Base-by-base conservation (phyloP, 768 basidiomycete species). In the Tricholoma matsutake region DNA sequence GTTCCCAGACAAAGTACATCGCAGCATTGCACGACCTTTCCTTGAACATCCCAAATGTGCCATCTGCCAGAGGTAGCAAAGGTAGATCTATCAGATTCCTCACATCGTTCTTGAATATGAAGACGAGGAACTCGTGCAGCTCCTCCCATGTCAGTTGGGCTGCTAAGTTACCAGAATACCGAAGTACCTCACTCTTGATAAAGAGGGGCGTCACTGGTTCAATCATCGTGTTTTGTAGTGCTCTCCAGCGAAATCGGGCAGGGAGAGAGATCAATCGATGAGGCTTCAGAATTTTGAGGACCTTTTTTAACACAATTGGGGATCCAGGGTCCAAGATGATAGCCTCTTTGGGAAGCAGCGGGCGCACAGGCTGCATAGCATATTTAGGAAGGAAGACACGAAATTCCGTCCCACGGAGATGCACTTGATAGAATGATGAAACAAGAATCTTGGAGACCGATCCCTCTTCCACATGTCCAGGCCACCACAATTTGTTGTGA, bases 21-120 rank as follows among this genome's bases (percentile, higher is more conserved):
- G 22, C 54, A 0, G 57, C 53, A 13, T 62, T 57, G 32, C 58
- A 59, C n/a, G 52, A 58, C 7, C 54, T 31, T 22, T 61, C 28
- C 41, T 69, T 59, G 8, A 80, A 67, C 2, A 60, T 62, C 1
- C 67, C 73, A 49, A 74, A 74, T 0, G 60, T 68, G 6, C 67
- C 73, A 59, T 78, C 64, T 18, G 73, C 69, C n/a, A 81, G 67
- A 5, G 76, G 78, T 1, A 81, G 58, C 2, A 81, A 68, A 1
- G 68, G 65, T 47, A 80, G 68, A 0, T 68, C 77, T 34, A 64
- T 22, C 11, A 76, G 57, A 49, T 65, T 58, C 4, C 63, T 58
- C 4, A 61, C 32, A 1, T 32, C 55, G 2, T 67, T 63, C 22
- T 58, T 39, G 11, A 59, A 54, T 10, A 79, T 66, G 56, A 71